Evolutionary conservation across 2,329 filamentous ascomycete genomes (phyloP).

Genomic region (Aspergillus fischeri): DNA sequence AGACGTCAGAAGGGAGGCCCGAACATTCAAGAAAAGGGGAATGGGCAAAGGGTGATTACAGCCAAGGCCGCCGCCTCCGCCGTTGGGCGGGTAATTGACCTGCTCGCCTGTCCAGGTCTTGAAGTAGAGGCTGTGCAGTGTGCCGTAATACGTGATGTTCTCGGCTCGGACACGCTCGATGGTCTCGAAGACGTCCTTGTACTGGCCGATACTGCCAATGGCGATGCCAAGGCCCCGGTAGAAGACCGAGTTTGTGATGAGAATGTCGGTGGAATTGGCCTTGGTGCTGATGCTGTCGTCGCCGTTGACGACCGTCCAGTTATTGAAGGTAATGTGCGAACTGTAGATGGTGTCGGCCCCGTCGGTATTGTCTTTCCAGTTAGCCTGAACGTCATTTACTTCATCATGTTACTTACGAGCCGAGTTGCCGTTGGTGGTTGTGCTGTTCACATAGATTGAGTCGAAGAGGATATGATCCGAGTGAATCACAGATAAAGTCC

Average conservation of each 20-base stretch:
- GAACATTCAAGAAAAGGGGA: no score
- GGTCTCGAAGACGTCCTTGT: constrained; percentile 45
- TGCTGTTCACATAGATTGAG: constrained; percentile 52
- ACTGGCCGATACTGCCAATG: constrained; percentile 57
- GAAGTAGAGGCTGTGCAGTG: constrained; percentile 46
- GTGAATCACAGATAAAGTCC: constrained; percentile 52
- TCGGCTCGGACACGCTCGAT: constrained; percentile 48
- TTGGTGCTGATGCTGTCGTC: constrained; percentile 55
- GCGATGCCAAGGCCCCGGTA: constrained; percentile 52
- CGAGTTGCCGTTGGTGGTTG: neutral
- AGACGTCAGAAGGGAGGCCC: no score
- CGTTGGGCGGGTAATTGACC: constrained; percentile 53
- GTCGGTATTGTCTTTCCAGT: constrained; percentile 37
- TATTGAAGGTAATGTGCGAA: constrained; percentile 48
- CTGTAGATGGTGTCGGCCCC: constrained; percentile 53
- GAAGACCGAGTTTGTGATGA: constrained; percentile 48
- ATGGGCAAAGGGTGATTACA: constrained; percentile 29
- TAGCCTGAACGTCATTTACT: neutral
- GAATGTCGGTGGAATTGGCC: constrained; percentile 54
- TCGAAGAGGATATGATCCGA: constrained; percentile 46
- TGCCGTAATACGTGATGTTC: constrained; percentile 47
- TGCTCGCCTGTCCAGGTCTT: constrained; percentile 57
- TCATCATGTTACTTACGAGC: neutral
- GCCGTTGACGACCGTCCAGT: constrained; percentile 50
- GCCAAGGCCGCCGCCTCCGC: constrained; percentile 54